Evolutionary conservation across 2,329 filamentous ascomycete genomes (phyloP).

Genomic region (Phyllosticta citribraziliensis): DNA sequence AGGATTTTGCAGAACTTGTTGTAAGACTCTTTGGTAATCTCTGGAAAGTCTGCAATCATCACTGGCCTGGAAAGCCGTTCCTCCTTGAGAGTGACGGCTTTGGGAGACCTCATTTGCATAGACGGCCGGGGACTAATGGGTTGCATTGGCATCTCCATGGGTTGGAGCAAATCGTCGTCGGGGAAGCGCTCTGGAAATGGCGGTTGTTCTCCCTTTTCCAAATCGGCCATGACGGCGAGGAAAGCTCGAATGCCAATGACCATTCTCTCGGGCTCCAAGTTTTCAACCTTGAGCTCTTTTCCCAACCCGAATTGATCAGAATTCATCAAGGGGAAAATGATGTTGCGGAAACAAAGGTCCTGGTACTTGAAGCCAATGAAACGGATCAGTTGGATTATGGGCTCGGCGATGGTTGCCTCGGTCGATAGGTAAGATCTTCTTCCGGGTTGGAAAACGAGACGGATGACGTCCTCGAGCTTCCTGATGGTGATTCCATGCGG

Average conservation of each 20-base stretch:
- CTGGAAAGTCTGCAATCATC: constrained; percentile 54
- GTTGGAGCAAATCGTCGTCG: constrained; percentile 34
- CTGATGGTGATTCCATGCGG: constrained; percentile 55
- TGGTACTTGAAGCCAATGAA: constrained; percentile 91
- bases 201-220: constrained; percentile 77
- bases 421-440: constrained; percentile 74
- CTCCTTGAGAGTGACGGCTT: constrained; percentile 38
- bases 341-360: constrained; percentile 81
- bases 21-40: constrained; percentile 76
- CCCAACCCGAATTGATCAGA: constrained; percentile 72
- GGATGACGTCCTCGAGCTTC: constrained; percentile 84
- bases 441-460: constrained; percentile 69
- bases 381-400: constrained; percentile 84
- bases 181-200: constrained; percentile 67
- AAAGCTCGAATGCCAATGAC: constrained; percentile 96
- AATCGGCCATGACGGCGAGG: constrained; percentile 81
- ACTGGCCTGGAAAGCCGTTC: constrained; percentile 58
- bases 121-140: constrained; percentile 25
- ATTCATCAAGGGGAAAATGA: constrained; percentile 94
- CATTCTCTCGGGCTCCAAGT: constrained; percentile 90
- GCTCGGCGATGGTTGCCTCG: constrained; percentile 75
- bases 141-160: constrained; percentile 22
- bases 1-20: constrained; percentile 87
- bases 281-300: constrained; percentile 78
- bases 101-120: constrained; percentile 22